Evolutionary conservation across 257 asterid species (phyloP).

Genomic region (Lycium barbarum): DNA sequence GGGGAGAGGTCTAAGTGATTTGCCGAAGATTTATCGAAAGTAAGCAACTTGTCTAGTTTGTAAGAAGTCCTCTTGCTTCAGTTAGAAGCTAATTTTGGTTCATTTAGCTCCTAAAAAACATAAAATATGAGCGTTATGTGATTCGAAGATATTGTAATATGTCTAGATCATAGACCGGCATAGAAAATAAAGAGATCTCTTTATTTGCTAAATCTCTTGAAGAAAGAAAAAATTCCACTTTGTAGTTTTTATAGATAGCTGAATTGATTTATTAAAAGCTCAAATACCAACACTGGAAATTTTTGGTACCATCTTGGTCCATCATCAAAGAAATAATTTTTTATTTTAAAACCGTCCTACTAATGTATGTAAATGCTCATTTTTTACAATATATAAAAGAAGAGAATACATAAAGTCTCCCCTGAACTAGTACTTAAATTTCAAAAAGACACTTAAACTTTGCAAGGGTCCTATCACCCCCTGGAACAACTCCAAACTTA

Average conservation of each 20-base stretch:
- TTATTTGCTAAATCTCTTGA: slow-evolving; percentile 12
- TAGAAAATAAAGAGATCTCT: background rate
- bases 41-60: background rate
- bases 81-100: slow-evolving; percentile 16
- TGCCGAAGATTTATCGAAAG: background rate
- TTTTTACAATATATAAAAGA: background rate
- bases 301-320: slow-evolving; percentile 9
- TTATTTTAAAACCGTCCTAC: background rate
- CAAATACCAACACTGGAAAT: background rate
- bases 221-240: background rate
- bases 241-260: background rate
- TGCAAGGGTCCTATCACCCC: too few relatives aligned
- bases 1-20: background rate
- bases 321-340: background rate
- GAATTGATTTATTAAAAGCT: background rate
- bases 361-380: background rate
- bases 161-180: background rate
- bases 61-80: background rate
- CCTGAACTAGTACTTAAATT: too few relatives aligned
- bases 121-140: background rate
- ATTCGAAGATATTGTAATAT: background rate
- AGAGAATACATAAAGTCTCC: too few relatives aligned
- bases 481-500: too few relatives aligned
- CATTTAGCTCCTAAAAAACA: background rate
- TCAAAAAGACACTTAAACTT: too few relatives aligned